These are phyloP conservation scores for Talaromyces pinophilus DNA, from an alignment of 2,329 filamentous ascomycete genomes.

Conservation along the genomic window DNA sequence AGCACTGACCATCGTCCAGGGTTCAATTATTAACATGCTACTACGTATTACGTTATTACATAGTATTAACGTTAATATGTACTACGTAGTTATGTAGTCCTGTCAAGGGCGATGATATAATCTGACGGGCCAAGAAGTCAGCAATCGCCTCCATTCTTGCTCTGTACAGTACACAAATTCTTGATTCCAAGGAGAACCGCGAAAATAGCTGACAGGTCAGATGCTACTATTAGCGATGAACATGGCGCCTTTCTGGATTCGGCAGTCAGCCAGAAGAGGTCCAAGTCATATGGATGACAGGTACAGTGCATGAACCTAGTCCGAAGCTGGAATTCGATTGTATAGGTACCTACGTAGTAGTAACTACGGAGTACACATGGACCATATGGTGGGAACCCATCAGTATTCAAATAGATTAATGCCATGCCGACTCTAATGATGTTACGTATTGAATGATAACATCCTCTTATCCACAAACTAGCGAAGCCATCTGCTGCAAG, in stretches of 20 bases:
- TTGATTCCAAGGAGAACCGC: not conserved
- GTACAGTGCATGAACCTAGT: constrained; percentile 6
- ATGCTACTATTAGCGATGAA: constrained; percentile 15
- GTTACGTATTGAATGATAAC: not conserved
- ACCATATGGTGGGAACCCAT: constrained; percentile 4
- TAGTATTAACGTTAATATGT: not conserved
- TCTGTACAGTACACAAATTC: no score
- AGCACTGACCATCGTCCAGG: constrained; percentile 7
- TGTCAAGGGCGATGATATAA: constrained; percentile 7
- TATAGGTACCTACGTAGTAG: no score
- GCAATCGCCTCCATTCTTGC: not conserved
- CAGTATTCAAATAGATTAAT: constrained; percentile 7
- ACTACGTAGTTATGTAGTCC: not conserved
- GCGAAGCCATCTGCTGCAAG: constrained; percentile 12
- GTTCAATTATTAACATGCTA: not conserved
- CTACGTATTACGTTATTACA: not conserved
- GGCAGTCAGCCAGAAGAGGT: not conserved
- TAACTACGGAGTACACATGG: not conserved
- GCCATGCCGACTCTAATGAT: not conserved
- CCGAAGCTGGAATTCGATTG: not conserved
- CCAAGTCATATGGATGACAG: constrained; percentile 12
- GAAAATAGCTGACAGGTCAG: constrained; percentile 19
- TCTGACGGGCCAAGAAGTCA: constrained; percentile 5
- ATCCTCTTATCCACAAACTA: constrained; percentile 15
- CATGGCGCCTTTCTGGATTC: not conserved